Conservation (phyloP, 1,284 basidiomycete genomes). For the Boletus calvinii region DNA sequence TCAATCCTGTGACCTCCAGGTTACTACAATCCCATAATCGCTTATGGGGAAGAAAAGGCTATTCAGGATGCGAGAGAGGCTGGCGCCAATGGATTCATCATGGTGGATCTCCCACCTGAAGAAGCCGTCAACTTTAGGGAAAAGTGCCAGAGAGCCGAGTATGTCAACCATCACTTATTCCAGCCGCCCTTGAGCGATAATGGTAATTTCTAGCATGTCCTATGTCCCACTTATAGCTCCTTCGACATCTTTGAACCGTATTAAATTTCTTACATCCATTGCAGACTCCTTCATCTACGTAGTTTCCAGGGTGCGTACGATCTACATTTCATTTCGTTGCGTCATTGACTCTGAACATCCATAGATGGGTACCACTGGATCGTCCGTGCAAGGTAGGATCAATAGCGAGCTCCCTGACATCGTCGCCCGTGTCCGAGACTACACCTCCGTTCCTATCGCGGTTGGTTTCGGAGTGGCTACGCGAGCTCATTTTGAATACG, state of each 20-base stretch:
- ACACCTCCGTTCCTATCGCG: conserved; percentile 63
- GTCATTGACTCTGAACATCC: conserved; percentile 6
- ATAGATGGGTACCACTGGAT: conserved; percentile 98
- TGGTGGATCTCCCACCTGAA: conserved; percentile 97
- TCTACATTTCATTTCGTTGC: not conserved
- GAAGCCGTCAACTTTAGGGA: conserved; percentile 90
- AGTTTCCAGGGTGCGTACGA: conserved; percentile 44
- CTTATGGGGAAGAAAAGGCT: conserved; percentile 93
- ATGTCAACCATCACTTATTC: conserved; percentile 32
- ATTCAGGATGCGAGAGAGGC: conserved; percentile 86
- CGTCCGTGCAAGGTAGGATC: conserved; percentile 71
- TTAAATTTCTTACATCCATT: conserved; percentile 89
- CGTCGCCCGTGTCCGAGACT: conserved; percentile 27
- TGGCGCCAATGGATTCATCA: conserved; percentile 96
- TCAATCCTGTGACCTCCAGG: conserved; percentile 46
- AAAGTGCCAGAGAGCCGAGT: conserved; percentile 83
- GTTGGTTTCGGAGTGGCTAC: conserved; percentile 97
- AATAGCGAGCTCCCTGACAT: conserved; percentile 80
- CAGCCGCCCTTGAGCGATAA: not conserved
- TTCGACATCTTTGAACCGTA: conserved; percentile 83
- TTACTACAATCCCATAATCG: conserved; percentile 94
- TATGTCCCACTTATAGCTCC: conserved; percentile 97
- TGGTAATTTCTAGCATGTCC: conserved; percentile 59
- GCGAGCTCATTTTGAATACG: conserved; percentile 87
- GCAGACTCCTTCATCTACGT: conserved; percentile 99